Conservation (phyloP, 2,329 filamentous ascomycete genomes). For the Scedosporium minutisporum region DNA sequence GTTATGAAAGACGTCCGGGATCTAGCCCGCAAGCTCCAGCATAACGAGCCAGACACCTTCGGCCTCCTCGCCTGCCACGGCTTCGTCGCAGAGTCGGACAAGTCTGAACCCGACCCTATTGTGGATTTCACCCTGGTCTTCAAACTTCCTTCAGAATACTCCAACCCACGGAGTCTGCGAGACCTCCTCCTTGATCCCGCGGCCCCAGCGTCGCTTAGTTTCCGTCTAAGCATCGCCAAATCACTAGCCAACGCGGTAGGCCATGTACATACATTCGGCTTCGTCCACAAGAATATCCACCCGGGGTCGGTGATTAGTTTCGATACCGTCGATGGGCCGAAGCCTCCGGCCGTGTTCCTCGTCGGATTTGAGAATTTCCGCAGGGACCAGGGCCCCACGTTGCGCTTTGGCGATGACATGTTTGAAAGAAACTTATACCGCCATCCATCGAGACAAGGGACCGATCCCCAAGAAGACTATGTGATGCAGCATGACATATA, state of each 20-base stretch:
- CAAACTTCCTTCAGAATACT: background rate
- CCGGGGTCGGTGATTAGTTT: constrained; percentile 28
- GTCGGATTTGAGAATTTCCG: background rate
- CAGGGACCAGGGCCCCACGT: background rate
- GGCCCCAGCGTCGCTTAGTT: constrained; percentile 12
- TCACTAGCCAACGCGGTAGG: constrained; percentile 13
- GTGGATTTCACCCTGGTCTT: background rate
- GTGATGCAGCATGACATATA: constrained; percentile 48
- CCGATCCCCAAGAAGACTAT: constrained; percentile 26
- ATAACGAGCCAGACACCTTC: constrained; percentile 17
- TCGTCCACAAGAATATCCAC: constrained; percentile 37
- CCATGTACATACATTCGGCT: constrained; percentile 33
- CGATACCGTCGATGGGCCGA: background rate
- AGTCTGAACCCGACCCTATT: constrained; percentile 3
- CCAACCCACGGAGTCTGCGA: background rate
- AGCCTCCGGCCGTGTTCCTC: background rate
- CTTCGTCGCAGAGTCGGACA: constrained; percentile 11
- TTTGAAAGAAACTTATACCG: constrained; percentile 36
- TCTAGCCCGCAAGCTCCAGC: constrained; percentile 15
- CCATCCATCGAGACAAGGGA: constrained; percentile 37
- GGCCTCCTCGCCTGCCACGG: constrained; percentile 21
- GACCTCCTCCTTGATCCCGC: background rate
- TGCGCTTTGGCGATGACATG: background rate
- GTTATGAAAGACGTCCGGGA: constrained; percentile 16
- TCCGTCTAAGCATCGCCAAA: constrained; percentile 17